These are phyloP conservation scores for Achlya hypogyna DNA, from an alignment of 352 stramenopile species.

Conservation along the genomic window DNA sequence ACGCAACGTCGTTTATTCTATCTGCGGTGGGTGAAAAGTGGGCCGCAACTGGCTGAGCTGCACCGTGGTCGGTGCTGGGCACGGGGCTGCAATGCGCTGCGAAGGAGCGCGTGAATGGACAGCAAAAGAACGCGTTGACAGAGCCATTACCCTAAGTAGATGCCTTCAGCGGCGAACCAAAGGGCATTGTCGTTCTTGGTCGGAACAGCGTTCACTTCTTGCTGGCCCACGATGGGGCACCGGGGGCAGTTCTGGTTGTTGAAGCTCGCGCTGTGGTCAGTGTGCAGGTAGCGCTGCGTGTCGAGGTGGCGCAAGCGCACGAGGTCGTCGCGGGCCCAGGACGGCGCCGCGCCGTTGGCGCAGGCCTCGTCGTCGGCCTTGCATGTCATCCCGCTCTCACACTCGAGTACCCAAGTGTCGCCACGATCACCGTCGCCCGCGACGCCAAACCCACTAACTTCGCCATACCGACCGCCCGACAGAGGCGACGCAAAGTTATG, in stretches of 20 bases:
- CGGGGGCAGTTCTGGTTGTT: constrained; percentile 72
- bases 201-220: constrained; percentile 63
- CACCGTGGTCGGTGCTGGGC: too few species aligned
- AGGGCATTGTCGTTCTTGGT: constrained; percentile 41
- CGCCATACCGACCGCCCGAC: constrained; percentile 34
- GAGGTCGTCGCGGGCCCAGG: constrained; percentile 69
- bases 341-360: constrained; percentile 40
- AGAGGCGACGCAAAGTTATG: constrained; percentile 64
- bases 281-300: constrained; percentile 46
- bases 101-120: too few species aligned
- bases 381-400: constrained; percentile 61
- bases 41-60: too few species aligned
- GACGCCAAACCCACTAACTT: constrained; percentile 75
- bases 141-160: constrained; percentile 41
- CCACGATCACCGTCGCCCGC: constrained; percentile 58
- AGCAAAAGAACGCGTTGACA: not conserved
- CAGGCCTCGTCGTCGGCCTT: constrained; percentile 45
- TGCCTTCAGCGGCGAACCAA: constrained; percentile 75
- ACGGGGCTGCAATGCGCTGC: too few species aligned
- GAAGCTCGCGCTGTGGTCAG: constrained; percentile 41
- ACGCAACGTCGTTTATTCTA: not conserved
- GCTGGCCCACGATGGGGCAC: constrained; percentile 79
- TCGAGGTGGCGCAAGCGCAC: constrained; percentile 50
- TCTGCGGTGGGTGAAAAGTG: not conserved
- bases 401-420: constrained; percentile 74